phyloP scores from a whole-genome alignment of 2,329 filamentous ascomycete species.

The Sporothrix schenckii region DNA sequence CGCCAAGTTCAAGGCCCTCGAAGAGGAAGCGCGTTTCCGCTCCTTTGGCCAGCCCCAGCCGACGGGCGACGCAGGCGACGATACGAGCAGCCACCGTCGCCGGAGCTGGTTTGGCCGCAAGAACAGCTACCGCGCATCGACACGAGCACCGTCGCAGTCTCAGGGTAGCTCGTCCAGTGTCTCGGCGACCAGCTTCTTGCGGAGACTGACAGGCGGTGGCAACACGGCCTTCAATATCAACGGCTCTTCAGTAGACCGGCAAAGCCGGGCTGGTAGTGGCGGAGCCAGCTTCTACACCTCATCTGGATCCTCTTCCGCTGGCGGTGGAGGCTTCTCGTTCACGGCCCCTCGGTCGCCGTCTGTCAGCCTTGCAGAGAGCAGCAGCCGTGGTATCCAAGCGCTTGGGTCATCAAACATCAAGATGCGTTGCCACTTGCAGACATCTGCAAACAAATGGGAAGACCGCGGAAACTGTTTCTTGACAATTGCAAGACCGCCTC shows the following conservation, averaged over 20 bases:
- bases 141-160: slow-evolving; percentile 65
- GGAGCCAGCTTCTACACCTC: slow-evolving; percentile 61
- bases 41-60: slow-evolving; percentile 65
- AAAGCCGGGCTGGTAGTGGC: slow-evolving; percentile 53
- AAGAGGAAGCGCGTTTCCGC: slow-evolving; percentile 69
- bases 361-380: slow-evolving; percentile 57
- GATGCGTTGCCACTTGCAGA: slow-evolving; percentile 81
- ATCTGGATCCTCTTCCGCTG: slow-evolving; percentile 57
- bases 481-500: slow-evolving; percentile 77
- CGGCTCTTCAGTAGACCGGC: slow-evolving; percentile 70
- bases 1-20: slow-evolving; percentile 75
- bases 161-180: slow-evolving; percentile 68
- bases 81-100: slow-evolving; percentile 51
- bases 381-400: slow-evolving; percentile 55
- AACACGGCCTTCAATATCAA: slow-evolving; percentile 78
- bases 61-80: slow-evolving; percentile 50
- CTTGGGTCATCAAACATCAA: slow-evolving; percentile 78
- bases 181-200: slow-evolving; percentile 76
- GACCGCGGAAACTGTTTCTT: slow-evolving; percentile 85
- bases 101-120: slow-evolving; percentile 64
- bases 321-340: slow-evolving; percentile 41
- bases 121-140: slow-evolving; percentile 66
- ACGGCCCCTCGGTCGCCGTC: slow-evolving; percentile 60
- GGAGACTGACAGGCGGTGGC: slow-evolving; percentile 68
- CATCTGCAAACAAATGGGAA: slow-evolving; percentile 79